Evolutionary conservation across 768 basidiomycete species (phyloP), one percentile per base, ranked within the genome.

Genomic region (Kwoniella europaea): DNA sequence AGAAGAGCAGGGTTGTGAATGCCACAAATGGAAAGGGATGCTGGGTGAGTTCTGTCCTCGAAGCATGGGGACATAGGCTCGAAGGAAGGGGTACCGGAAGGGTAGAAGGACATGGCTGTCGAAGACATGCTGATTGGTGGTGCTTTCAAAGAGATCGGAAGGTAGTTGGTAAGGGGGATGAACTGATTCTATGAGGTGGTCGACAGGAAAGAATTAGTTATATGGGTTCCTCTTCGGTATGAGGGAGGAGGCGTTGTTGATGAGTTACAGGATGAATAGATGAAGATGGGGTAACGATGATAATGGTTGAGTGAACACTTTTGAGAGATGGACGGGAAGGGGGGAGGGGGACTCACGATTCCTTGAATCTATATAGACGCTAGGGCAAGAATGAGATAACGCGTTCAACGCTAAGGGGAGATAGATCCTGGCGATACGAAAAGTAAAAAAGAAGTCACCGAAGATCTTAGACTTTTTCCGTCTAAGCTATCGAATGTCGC

Each of bases 1-100:
- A 95, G 86, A 72, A 98, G 88, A 71, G 88, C 88, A 24, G 90
- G 90, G 85, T 93, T 89, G 86, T 98, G 96, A 76, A 87, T 83
- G 22, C 82, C 82, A 63, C 82, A 83, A 5, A 73, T 61, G 16
- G 71, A 71, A 27, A 83, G 70, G 16, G 81, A 82, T 18, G 82
- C 82, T 12, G 82, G 82, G 73, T 83, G 82, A 15, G 68, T 79
- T 18, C 82, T 65, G 62, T 83, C 81, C 72, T 82, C 79, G 67
- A 83, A 83, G 41, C 65, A 67, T 46, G 79, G 79, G 35, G 78
- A 79, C 63, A 65, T 61, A 18, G 79, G 79, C 29, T 61, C 71
- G 71, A 81, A 79, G n/a, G 56, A 58, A 54, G 79, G 79, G 6
- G 79, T 81, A 54, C 77, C 79, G 55, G 57, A 27, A 20, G 76